Conservation (phyloP, 352 stramenopile species). For the Elongisporangium undulatum region DNA sequence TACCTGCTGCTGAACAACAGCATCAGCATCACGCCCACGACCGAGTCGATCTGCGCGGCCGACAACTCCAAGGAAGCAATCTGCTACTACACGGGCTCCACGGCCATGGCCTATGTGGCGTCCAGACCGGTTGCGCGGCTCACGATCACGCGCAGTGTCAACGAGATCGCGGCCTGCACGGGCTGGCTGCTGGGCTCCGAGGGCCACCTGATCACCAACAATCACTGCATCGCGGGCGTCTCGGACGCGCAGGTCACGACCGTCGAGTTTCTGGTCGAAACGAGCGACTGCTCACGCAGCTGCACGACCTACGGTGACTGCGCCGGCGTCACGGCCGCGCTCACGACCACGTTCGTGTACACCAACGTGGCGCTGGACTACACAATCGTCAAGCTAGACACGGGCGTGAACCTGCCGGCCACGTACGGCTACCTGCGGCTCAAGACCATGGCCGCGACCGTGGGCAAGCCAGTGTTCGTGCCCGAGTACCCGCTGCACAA, state of each 20-base stretch:
- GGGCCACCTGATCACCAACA: constrained; percentile 66
- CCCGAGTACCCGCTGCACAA: constrained; percentile 43
- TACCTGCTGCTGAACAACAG: constrained; percentile 37
- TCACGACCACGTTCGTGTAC: constrained; percentile 37
- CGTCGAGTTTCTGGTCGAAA: constrained; percentile 66
- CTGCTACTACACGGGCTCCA: constrained; percentile 36
- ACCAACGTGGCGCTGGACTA: constrained; percentile 55
- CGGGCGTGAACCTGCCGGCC: not conserved
- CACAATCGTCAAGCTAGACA: constrained; percentile 38
- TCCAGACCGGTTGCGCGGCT: constrained; percentile 45
- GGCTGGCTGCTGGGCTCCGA: constrained; percentile 56
- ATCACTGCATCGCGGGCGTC: constrained; percentile 55
- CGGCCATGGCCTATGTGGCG: constrained; percentile 26
- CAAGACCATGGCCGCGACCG: constrained; percentile 19
- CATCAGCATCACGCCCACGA: constrained; percentile 33
- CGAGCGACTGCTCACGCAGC: constrained; percentile 21
- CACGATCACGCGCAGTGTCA: constrained; percentile 22
- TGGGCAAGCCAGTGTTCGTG: constrained; percentile 46
- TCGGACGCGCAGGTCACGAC: constrained; percentile 30
- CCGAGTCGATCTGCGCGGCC: constrained; percentile 44
- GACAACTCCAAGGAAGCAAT: constrained; percentile 59
- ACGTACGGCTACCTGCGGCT: constrained; percentile 58
- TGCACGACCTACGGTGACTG: constrained; percentile 38
- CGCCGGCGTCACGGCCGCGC: constrained; percentile 31
- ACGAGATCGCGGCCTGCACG: constrained; percentile 33